Evolutionary conservation across 2,329 filamentous ascomycete genomes (phyloP), one percentile per base, ranked within the genome.

Genomic region (Scytalidium lignicola): DNA sequence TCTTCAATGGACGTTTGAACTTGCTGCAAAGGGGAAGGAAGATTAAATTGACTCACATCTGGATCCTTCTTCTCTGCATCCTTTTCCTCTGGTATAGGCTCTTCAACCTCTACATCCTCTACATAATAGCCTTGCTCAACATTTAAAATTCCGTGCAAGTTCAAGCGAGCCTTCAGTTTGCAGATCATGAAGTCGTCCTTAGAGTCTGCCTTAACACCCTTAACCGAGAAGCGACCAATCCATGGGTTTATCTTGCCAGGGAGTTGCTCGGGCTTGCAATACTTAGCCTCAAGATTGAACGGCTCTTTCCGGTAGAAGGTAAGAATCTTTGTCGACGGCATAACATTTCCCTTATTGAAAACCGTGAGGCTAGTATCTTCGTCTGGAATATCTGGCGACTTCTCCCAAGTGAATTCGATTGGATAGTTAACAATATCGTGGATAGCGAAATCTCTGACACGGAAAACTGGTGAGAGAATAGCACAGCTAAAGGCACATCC

Each of bases 131-230:
- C 93, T 55, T 85, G 91, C 76, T 99, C 93, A 32, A 99, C 87
- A 67, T 97, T 97, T 58, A 99, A 78, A 51, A 99, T 82, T 69
- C 93, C 93, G 74, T 97, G 91, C 56, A 97, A 82, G 74, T 99
- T 99, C 49, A 99, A 82, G 56, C 93, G 85, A 43, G 93, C 92
- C 82, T 97, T 97, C 55, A 99, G 85, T 78, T 99, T 99, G 86
- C 93, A 99, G 65, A 97, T 95, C 92, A 99, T 97, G 71, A 97
- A 99, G 68, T 97, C 93, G 52, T 95, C 89, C 67, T 93, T 91
- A 58, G 85, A 81, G 65, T 95, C 90, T 39, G 90, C 86, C 80
- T 96, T 91, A 65, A 99, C 92, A 42, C 88, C 88, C 82, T 99
- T 99, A 69, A 99, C 90, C 40, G 91, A 96, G 76, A 99, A 99